These are phyloP conservation scores for Trichosanthes truncata DNA, from an alignment of 306 rosid species.

Conservation along the genomic window DNA sequence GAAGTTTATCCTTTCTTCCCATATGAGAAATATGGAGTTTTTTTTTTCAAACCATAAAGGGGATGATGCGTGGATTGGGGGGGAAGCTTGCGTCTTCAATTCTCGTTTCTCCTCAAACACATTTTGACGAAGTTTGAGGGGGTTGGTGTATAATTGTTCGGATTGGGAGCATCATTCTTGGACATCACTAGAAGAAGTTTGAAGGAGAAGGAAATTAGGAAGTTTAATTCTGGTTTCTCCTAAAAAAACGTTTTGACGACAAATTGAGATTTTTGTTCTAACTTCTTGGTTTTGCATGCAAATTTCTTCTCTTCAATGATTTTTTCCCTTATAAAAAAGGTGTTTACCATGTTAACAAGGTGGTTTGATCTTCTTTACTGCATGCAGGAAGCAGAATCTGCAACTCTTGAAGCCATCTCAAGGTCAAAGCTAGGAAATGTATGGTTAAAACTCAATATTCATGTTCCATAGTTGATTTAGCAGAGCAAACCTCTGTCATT, in stretches of 20 bases:
- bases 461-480: background rate
- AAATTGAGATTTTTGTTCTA: background rate
- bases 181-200: background rate
- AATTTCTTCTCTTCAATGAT: background rate
- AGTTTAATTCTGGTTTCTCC: background rate
- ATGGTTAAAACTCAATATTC: conserved; percentile 23
- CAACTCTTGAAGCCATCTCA: conserved; percentile 91
- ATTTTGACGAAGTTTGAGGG: no score
- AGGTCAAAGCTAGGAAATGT: conserved; percentile 84
- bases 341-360: background rate
- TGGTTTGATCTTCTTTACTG: conserved; percentile 6
- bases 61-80: background rate
- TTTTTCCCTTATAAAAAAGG: background rate
- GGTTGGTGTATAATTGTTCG: background rate
- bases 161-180: background rate
- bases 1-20: background rate
- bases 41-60: background rate
- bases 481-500: background rate
- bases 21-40: background rate
- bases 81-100: background rate
- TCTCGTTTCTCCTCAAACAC: background rate
- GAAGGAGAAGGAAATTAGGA: background rate
- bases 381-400: conserved; percentile 84
- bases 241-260: background rate
- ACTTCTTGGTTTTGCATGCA: background rate